These are phyloP conservation scores for Plasmodium falciparum DNA, from an alignment of 169 alveolate genomes.

Conservation along the genomic window DNA sequence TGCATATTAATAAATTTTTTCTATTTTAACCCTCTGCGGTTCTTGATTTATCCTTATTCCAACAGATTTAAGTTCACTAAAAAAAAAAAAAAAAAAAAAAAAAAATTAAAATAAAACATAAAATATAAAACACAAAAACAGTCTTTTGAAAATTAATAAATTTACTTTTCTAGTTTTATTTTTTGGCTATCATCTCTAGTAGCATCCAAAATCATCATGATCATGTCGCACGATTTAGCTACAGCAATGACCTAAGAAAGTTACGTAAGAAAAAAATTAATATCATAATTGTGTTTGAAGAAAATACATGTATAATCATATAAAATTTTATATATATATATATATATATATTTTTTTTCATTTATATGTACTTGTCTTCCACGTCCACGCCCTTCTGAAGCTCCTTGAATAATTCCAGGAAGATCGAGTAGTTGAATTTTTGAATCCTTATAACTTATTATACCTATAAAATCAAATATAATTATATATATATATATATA, in stretches of 20 bases:
- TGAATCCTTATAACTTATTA: slow-evolving; percentile 93
- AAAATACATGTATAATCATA: neutral
- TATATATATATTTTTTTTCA: neutral
- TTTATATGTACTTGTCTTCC: slow-evolving; percentile 93
- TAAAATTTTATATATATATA: neutral
- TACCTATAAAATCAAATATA: slow-evolving; percentile 36
- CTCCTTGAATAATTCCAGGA: slow-evolving; percentile 97
- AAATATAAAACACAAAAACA: neutral
- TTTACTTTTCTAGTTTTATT: slow-evolving; percentile 90
- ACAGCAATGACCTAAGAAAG: slow-evolving; percentile 93
- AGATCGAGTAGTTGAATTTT: slow-evolving; percentile 97
- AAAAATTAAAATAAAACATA: neutral
- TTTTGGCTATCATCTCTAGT: slow-evolving; percentile 95
- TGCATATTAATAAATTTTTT: slow-evolving; percentile 8
- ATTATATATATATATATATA: neutral
- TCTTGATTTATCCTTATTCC: slow-evolving; percentile 97
- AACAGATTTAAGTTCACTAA: slow-evolving; percentile 96
- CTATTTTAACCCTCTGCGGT: slow-evolving; percentile 90
- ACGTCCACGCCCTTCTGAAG: slow-evolving; percentile 99
- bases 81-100: neutral
- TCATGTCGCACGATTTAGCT: slow-evolving; percentile 96
- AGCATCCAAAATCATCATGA: slow-evolving; percentile 96
- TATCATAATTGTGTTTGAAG: neutral
- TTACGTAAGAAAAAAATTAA: neutral
- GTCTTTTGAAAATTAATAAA: too few relatives aligned